These are phyloP conservation scores for Candida insectalens DNA, from an alignment of 805 yeast genomes.

Conservation along the genomic window DNA sequence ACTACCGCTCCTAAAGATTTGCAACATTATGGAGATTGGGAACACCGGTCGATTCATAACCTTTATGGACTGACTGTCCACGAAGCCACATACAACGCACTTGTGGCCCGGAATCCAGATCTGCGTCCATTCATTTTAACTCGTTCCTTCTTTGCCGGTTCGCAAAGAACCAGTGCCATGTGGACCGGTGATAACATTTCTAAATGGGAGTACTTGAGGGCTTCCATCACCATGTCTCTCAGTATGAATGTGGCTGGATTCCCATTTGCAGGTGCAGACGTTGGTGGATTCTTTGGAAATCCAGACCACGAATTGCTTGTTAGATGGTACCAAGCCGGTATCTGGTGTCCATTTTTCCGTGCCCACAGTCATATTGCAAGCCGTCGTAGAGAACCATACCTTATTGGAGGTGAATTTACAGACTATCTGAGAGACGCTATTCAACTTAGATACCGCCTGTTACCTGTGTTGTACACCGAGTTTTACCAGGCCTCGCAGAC, in stretches of 20 bases:
- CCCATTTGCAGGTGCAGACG: slow-evolving; percentile 95
- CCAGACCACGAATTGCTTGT: slow-evolving; percentile 73
- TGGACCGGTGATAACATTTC: slow-evolving; percentile 99
- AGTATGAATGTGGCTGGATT: slow-evolving; percentile 74
- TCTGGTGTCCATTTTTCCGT: slow-evolving; percentile 93
- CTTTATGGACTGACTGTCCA: slow-evolving; percentile 72
- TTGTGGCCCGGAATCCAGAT: slow-evolving; percentile 37
- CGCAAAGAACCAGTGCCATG: slow-evolving; percentile 84
- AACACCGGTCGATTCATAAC: slow-evolving; percentile 89
- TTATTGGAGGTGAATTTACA: slow-evolving; percentile 67
- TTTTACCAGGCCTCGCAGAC: slow-evolving; percentile 52
- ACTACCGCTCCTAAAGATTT: slow-evolving; percentile 79
- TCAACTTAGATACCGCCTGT: slow-evolving; percentile 58
- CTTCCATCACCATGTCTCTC: slow-evolving; percentile 80
- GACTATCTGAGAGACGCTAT: slow-evolving; percentile 61
- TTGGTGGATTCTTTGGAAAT: slow-evolving; percentile 93
- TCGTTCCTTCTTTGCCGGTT: slow-evolving; percentile 81
- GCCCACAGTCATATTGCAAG: slow-evolving; percentile 96
- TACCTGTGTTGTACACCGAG: slow-evolving; percentile 74
- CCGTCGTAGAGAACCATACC: slow-evolving; percentile 87
- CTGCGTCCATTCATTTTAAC: slow-evolving; percentile 84
- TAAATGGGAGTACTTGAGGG: slow-evolving; percentile 76
- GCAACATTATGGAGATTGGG: slow-evolving; percentile 72
- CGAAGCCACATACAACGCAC: slow-evolving; percentile 66
- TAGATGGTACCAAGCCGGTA: slow-evolving; percentile 95